phyloP scores from a whole-genome alignment of 148 eudicot species.

The Silene uniflora region DNA sequence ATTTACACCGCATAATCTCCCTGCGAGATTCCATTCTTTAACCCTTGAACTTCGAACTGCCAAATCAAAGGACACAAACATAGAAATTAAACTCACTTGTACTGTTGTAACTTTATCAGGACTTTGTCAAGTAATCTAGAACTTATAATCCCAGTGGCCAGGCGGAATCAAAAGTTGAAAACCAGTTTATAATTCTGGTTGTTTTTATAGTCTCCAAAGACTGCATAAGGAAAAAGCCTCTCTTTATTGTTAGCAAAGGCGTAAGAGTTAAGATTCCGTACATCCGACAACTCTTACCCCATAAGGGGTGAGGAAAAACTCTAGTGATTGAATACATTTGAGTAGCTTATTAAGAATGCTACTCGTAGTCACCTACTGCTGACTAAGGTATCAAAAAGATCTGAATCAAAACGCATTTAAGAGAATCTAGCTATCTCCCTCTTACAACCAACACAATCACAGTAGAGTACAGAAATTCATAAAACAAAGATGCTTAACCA shows the following conservation, averaged over 20 bases:
- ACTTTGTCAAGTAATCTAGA: background rate
- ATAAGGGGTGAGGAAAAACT: background rate
- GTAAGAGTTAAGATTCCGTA: no score
- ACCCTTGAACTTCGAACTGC: conserved; percentile 30
- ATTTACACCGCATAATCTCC: conserved; percentile 26
- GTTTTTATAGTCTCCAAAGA: background rate
- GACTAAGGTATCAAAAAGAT: background rate
- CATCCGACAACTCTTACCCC: no score
- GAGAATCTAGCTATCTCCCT: background rate
- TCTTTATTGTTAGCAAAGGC: no score
- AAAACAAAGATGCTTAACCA: background rate
- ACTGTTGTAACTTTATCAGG: background rate
- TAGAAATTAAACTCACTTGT: conserved; percentile 2
- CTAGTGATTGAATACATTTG: background rate
- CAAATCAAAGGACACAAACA: conserved; percentile 15
- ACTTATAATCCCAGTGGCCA: background rate
- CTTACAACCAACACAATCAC: background rate
- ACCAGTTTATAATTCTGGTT: background rate
- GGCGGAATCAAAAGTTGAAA: background rate
- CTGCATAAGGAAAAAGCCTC: background rate
- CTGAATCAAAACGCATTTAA: background rate
- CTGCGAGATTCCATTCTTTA: conserved; percentile 31
- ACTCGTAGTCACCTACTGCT: background rate
- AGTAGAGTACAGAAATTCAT: background rate
- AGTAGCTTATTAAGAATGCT: background rate